These are phyloP conservation scores for Camellia sinensis DNA, from an alignment of 148 eudicot genomes.

Conservation along the genomic window DNA sequence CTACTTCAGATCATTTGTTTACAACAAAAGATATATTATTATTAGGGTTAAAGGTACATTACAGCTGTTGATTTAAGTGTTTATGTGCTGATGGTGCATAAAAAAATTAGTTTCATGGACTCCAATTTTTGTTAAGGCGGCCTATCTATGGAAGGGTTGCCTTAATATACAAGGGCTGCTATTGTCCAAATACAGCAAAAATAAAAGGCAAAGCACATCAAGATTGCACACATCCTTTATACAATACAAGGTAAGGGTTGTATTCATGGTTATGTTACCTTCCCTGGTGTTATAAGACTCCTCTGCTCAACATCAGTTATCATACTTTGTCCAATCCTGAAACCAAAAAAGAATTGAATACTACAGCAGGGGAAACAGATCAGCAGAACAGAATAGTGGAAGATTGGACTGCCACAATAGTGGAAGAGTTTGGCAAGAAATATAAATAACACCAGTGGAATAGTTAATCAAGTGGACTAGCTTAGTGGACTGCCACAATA, in stretches of 20 bases:
- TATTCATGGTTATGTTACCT: conserved; percentile 35
- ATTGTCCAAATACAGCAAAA: not conserved
- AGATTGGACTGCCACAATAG: too few species aligned
- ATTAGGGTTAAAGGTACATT: not conserved
- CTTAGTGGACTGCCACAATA: too few species aligned
- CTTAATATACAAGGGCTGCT: not conserved
- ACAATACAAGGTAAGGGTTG: not conserved
- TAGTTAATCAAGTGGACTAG: too few species aligned
- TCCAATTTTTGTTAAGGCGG: not conserved
- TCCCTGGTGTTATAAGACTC: conserved; percentile 69
- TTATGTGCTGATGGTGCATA: not conserved
- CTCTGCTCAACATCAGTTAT: conserved; percentile 69
- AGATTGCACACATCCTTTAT: too few species aligned
- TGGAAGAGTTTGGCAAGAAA: too few species aligned
- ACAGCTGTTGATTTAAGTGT: not conserved
- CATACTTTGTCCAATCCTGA: conserved; percentile 89
- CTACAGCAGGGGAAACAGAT: too few species aligned
- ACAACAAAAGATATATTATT: not conserved
- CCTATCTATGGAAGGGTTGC: not conserved
- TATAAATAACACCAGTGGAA: too few species aligned
- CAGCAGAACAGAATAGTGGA: too few species aligned
- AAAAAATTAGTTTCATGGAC: not conserved
- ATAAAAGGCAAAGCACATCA: not conserved
- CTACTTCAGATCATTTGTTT: not conserved
- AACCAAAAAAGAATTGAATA: conserved; percentile 14